Conservation (phyloP, 306 rosid genomes). For the Prunus mira region DNA sequence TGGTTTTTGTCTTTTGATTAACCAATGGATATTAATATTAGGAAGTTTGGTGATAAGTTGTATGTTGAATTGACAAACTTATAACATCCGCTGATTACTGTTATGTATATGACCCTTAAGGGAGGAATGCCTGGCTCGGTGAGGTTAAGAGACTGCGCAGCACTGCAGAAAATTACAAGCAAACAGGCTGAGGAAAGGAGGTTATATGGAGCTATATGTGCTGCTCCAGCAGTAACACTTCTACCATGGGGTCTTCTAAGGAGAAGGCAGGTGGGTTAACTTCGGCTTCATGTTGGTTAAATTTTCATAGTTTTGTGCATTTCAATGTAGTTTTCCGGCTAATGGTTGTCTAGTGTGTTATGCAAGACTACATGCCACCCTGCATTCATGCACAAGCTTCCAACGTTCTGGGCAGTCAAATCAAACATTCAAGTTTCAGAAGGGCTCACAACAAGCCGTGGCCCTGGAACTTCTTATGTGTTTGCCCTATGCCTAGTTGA, state of each 20-base stretch:
- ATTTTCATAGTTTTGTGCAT: constrained; percentile 5
- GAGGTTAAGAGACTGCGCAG: constrained; percentile 74
- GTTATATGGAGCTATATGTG: constrained; percentile 90
- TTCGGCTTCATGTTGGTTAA: constrained; percentile 18
- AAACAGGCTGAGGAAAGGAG: constrained; percentile 78
- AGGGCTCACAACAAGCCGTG: constrained; percentile 89
- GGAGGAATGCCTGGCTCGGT: constrained; percentile 99
- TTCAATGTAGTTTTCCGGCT: constrained; percentile 32
- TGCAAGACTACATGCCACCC: constrained; percentile 93
- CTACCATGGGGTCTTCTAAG: constrained; percentile 93
- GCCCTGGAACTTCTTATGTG: constrained; percentile 79
- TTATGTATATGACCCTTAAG: constrained; percentile 27
- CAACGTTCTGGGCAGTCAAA: constrained; percentile 93
- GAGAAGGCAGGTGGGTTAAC: constrained; percentile 59
- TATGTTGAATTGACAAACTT: not conserved
- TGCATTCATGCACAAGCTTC: constrained; percentile 85
- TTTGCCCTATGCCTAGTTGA: constrained; percentile 83
- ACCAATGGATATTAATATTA: not conserved
- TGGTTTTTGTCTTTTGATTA: not conserved
- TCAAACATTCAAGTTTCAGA: constrained; percentile 82
- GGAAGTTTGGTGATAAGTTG: not conserved
- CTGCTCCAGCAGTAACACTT: constrained; percentile 94
- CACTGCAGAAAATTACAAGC: constrained; percentile 62
- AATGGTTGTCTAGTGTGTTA: constrained; percentile 44
- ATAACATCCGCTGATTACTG: not conserved